Base-by-base conservation (phyloP, 1,284 basidiomycete genomes). In the Peniophora sp. region DNA sequence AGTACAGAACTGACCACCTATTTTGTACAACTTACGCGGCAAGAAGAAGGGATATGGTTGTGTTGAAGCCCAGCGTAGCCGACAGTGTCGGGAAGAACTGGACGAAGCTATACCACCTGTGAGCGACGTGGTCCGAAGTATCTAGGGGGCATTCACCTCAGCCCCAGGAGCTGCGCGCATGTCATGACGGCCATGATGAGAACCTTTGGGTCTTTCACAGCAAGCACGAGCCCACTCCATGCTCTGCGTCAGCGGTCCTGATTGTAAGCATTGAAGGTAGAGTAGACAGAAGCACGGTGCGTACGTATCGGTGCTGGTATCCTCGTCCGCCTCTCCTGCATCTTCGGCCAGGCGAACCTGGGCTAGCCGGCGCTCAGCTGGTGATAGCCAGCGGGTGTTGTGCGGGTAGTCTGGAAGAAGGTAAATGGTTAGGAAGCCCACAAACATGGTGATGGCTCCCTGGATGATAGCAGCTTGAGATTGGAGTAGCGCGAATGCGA, bases 41-140 rank as follows among this genome's bases (percentile, higher is more conserved):
- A 20, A 88, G 70, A 20, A 88, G 67, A 2, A 88, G 66, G 12
- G 77, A 82, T 27, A 77, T 65, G 1, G 77, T 82, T 2, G 78
- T 81, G 20, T 58, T 66, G 66, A 79, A 88, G 2, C 83, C 84
- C 17, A 88, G 74, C 0, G 84, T 88, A 5, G 69, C 66, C 0
- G 83, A 81, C 47, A 88, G 67, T 0, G 83, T 85, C 14, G 81
- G 82, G 68, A 87, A 89, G 71, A 85, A 89, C 56, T 83, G 79
- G 49, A 84, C 79, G 62, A 85, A 88, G 44, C 27, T 32, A 12
- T 12, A 12, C 5, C 27, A 32, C 27, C 5, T 32, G 12, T 32
- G 27, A 32, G 27, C 27, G 12, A 32, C 27, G 27, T 12, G 12
- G 27, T 32, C 12, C 12, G 12, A 32, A 6, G 5, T 32, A 6